phyloP scores from a whole-genome alignment of 768 basidiomycete species.

The Lactarius sp. region DNA sequence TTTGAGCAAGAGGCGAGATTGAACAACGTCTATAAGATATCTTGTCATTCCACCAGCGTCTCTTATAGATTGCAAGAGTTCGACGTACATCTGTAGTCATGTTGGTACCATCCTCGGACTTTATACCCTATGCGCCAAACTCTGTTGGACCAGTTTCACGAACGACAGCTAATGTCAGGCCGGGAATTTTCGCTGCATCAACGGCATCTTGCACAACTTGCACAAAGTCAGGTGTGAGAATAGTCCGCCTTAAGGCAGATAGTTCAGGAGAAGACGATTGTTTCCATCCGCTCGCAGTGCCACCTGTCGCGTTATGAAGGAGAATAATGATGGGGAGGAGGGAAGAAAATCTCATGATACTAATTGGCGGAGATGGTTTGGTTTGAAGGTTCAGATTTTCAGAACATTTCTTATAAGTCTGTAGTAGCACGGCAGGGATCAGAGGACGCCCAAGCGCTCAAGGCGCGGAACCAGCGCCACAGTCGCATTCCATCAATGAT shows the following conservation, averaged over 20 bases:
- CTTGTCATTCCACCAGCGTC: not conserved
- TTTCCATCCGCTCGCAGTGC: not conserved
- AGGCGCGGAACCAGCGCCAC: no score
- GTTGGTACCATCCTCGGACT: conserved; percentile 11
- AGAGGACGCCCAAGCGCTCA: no score
- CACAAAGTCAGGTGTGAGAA: conserved; percentile 16
- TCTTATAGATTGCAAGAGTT: not conserved
- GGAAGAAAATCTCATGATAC: not conserved
- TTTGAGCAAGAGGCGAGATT: conserved; percentile 37
- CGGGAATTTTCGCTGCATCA: not conserved
- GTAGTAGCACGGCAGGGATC: not conserved
- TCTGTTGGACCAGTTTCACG: not conserved
- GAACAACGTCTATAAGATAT: conserved; percentile 35
- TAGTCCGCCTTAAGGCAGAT: not conserved
- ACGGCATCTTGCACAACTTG: not conserved
- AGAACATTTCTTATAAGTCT: not conserved
- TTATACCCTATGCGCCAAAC: conserved; percentile 18
- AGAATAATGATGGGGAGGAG: not conserved
- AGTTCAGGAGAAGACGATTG: not conserved
- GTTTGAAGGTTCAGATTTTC: not conserved
- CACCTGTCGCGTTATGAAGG: not conserved
- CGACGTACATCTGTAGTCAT: conserved; percentile 21
- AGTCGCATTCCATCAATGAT: no score
- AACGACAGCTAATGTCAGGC: conserved; percentile 18
- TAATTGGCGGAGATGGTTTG: not conserved